These are phyloP conservation scores for Heimioporus sp. DNA, from an alignment of 768 basidiomycete species.

Conservation along the genomic window DNA sequence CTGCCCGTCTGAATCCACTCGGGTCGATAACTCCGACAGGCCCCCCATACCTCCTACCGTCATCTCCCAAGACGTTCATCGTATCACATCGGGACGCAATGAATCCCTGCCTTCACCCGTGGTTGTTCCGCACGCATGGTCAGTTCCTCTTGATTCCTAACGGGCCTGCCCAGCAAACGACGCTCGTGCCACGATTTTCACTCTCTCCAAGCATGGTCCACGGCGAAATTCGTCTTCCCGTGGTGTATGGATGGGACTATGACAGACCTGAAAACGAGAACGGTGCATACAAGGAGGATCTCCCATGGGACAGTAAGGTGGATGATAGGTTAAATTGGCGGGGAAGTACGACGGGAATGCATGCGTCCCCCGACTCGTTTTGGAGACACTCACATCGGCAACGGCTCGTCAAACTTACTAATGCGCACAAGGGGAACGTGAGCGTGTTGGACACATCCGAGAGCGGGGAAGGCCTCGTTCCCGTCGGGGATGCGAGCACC, in stretches of 20 bases:
- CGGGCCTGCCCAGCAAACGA: constrained; percentile 45
- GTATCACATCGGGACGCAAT: constrained; percentile 34
- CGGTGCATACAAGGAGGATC: constrained; percentile 43
- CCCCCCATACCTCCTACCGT: neutral
- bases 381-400: constrained; percentile 55
- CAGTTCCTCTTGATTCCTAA: constrained; percentile 48
- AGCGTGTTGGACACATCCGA: constrained; percentile 38
- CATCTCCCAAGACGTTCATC: constrained; percentile 31
- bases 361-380: constrained; percentile 33
- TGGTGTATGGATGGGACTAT: constrained; percentile 47
- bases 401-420: constrained; percentile 44
- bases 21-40: neutral
- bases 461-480: constrained; percentile 18
- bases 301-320: constrained; percentile 61
- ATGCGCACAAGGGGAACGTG: constrained; percentile 38
- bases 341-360: constrained; percentile 73
- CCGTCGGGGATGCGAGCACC: constrained; percentile 40
- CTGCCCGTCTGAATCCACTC: constrained; percentile 21
- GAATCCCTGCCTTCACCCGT: constrained; percentile 38
- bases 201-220: constrained; percentile 50
- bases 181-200: constrained; percentile 52
- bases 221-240: constrained; percentile 51
- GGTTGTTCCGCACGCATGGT: constrained; percentile 41
- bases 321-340: constrained; percentile 70
- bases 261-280: constrained; percentile 32